A percentile compares a stretch with the other conserved stretches of the same genome.
phyloP scores from a whole-genome alignment of 2,329 filamentous ascomycete species.

The Proliferodiscus dingleyae region DNA sequence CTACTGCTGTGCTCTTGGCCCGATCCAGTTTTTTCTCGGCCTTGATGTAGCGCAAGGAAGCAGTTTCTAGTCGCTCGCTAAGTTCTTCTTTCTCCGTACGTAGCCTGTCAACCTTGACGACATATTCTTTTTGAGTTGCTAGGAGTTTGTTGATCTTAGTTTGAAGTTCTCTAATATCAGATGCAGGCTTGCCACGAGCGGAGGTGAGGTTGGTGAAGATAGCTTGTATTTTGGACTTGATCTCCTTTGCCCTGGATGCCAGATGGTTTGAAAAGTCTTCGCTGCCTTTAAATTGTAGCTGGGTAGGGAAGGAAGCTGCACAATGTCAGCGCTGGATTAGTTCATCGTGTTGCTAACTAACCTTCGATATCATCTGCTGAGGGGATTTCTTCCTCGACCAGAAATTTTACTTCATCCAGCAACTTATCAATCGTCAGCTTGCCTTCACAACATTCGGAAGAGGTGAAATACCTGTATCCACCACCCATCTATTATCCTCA shows the following conservation, averaged over 20 bases:
- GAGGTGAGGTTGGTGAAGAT: constrained; percentile 57
- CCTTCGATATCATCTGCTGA: constrained; percentile 38
- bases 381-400: constrained; percentile 49
- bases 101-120: constrained; percentile 70
- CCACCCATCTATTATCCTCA: constrained; percentile 88
- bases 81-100: constrained; percentile 77
- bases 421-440: constrained; percentile 39
- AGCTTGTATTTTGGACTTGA: constrained; percentile 67
- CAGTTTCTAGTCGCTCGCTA: constrained; percentile 80
- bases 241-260: constrained; percentile 66
- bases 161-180: constrained; percentile 70
- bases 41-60: constrained; percentile 86
- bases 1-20: constrained; percentile 80
- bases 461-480: constrained; percentile 72
- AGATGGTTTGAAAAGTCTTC: constrained; percentile 79
- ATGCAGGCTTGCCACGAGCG: constrained; percentile 50
- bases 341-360: constrained; percentile 18
- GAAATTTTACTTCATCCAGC: constrained; percentile 58
- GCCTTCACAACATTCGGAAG: background rate
- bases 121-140: constrained; percentile 75
- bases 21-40: constrained; percentile 94
- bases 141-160: constrained; percentile 69
- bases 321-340: constrained; percentile 25
- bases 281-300: constrained; percentile 57
- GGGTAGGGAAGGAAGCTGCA: constrained; percentile 52